Conservation (phyloP, 2,329 filamentous ascomycete genomes). For the Aspergillus clavatus region DNA sequence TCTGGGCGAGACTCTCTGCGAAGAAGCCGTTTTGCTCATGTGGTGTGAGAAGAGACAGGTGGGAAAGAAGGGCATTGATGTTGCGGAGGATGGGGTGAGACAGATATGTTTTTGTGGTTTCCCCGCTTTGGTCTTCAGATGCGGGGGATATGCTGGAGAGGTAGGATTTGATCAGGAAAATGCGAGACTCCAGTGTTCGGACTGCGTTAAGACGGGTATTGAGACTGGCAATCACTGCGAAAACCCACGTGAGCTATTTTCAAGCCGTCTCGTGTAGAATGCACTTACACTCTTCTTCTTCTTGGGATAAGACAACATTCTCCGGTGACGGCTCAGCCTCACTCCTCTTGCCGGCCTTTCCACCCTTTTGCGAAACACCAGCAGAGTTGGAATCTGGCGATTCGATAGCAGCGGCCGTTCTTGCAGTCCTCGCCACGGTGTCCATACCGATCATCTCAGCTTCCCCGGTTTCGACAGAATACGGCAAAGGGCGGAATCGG, state of each 20-base stretch:
- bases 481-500: constrained; percentile 77
- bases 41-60: constrained; percentile 76
- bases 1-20: constrained; percentile 67
- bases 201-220: constrained; percentile 88
- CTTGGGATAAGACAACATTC: constrained; percentile 44
- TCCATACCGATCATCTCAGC: constrained; percentile 98
- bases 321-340: constrained; percentile 20
- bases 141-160: constrained; percentile 66
- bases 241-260: not conserved
- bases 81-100: constrained; percentile 75
- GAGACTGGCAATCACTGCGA: constrained; percentile 53
- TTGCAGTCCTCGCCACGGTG: constrained; percentile 79
- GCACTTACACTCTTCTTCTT: constrained; percentile 59
- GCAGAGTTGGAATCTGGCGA: constrained; percentile 16
- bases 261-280: not conserved
- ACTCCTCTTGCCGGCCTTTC: constrained; percentile 25
- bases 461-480: constrained; percentile 87
- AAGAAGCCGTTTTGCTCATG: constrained; percentile 61
- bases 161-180: constrained; percentile 70
- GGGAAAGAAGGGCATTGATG: constrained; percentile 78
- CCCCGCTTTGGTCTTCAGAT: constrained; percentile 41
- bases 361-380: constrained; percentile 8
- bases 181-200: constrained; percentile 80
- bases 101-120: constrained; percentile 49
- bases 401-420: constrained; percentile 65